phyloP scores from a whole-genome alignment of 2,329 filamentous ascomycete species.

The Phialocephala sp. region DNA sequence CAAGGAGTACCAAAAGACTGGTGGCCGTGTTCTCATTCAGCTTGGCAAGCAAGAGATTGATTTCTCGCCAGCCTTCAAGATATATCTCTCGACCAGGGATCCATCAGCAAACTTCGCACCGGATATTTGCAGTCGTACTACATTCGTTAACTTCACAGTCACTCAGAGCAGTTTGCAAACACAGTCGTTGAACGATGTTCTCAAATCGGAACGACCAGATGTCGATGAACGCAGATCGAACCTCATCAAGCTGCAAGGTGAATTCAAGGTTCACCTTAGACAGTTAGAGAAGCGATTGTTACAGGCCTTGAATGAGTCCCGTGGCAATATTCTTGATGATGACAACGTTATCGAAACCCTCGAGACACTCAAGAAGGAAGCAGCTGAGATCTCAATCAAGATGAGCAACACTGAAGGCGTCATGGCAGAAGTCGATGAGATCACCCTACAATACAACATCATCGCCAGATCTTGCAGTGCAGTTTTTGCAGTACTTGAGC shows the following conservation, averaged over 20 bases:
- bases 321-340: conserved; percentile 96
- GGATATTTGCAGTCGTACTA: conserved; percentile 97
- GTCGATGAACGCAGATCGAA: conserved; percentile 96
- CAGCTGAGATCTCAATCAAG: conserved; percentile 93
- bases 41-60: conserved; percentile 99
- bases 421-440: conserved; percentile 96
- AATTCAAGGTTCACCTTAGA: conserved; percentile 97
- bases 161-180: conserved; percentile 99
- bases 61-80: conserved; percentile 94
- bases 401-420: conserved; percentile 96
- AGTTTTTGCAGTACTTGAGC: conserved; percentile 95
- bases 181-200: conserved; percentile 94
- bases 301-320: conserved; percentile 95
- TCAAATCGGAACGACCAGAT: conserved; percentile 96
- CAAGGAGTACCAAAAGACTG: conserved; percentile 99
- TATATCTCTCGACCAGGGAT: conserved; percentile 94
- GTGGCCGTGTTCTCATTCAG: conserved; percentile 96
- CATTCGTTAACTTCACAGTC: conserved; percentile 99
- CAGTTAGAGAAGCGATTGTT: conserved; percentile 93
- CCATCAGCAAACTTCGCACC: conserved; percentile 95
- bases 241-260: conserved; percentile 97
- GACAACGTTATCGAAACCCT: conserved; percentile 98
- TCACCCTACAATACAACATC: conserved; percentile 91
- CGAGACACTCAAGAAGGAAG: conserved; percentile 97
- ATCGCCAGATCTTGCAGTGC: conserved; percentile 96